A percentile compares a stretch with the other conserved stretches of the same genome.
Evolutionary conservation across 2,329 filamentous ascomycete species (phyloP).

Genomic region (Fusarium neocosmosporiellum): DNA sequence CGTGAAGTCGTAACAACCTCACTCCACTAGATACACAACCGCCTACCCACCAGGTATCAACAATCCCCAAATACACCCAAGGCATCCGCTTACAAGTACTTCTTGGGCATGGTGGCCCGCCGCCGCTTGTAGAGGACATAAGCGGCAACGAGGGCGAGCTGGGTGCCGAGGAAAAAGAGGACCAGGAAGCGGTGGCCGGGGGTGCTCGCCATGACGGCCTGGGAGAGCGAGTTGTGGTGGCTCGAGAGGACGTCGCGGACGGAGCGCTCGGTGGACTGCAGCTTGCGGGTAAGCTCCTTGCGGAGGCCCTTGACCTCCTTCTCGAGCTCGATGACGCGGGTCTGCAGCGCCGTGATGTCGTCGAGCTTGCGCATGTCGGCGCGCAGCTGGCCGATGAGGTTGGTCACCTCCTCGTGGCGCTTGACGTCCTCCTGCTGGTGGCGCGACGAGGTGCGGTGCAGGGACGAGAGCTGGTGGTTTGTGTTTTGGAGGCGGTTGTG

Average conservation of each 20-base stretch:
- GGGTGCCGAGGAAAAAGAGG: constrained; percentile 78
- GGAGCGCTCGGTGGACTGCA: constrained; percentile 62
- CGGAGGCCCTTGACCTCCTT: constrained; percentile 68
- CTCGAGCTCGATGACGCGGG: constrained; percentile 64
- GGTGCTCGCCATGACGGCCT: constrained; percentile 59
- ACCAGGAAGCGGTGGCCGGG: constrained; percentile 68
- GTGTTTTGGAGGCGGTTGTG: constrained; percentile 84
- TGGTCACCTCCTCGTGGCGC: constrained; percentile 66
- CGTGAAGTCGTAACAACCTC: constrained; percentile 20
- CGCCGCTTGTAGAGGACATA: constrained; percentile 86
- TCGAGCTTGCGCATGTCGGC: constrained; percentile 59
- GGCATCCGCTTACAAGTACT: constrained; percentile 74
- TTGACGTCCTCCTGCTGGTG: constrained; percentile 64
- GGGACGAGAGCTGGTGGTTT: constrained; percentile 73
- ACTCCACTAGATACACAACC: constrained; percentile 25
- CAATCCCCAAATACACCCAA: neutral
- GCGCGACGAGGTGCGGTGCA: constrained; percentile 68
- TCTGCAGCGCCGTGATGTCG: constrained; percentile 56
- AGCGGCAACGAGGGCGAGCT: constrained; percentile 74
- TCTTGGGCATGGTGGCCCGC: constrained; percentile 83
- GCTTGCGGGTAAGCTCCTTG: constrained; percentile 61
- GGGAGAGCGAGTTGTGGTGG: constrained; percentile 62
- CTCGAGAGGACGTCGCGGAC: constrained; percentile 63
- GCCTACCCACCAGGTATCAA: neutral
- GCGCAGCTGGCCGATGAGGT: constrained; percentile 60